phyloP scores from a whole-genome alignment of 148 eudicot species.

The Vaccinium macrocarpon region DNA sequence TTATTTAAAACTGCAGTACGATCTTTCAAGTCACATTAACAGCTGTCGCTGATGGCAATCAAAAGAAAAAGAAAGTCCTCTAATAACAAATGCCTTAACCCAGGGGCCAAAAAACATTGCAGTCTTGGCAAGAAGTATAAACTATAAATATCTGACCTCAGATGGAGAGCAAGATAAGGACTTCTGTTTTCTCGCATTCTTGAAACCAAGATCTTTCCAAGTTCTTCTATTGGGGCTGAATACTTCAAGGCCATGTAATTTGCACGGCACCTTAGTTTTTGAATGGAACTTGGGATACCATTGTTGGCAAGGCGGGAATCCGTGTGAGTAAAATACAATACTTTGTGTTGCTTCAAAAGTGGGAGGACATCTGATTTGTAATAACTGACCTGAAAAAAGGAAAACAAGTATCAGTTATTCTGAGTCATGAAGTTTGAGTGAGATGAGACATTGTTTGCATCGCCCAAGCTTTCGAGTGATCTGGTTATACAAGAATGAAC shows the following conservation, averaged over 20 bases:
- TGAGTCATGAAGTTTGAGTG: not conserved
- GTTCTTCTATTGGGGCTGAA: conserved; percentile 79
- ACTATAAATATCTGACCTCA: conserved; percentile 46
- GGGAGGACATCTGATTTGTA: conserved; percentile 80
- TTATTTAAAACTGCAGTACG: not conserved
- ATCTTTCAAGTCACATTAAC: not conserved
- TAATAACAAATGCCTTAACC: not conserved
- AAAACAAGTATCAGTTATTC: conserved; percentile 7
- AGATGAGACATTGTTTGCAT: not conserved
- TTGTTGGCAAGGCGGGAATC: conserved; percentile 95
- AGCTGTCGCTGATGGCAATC: not conserved
- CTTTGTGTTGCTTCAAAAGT: conserved; percentile 88
- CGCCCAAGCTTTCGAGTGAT: not conserved
- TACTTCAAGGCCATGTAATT: conserved; percentile 87
- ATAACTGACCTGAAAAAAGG: conserved; percentile 67
- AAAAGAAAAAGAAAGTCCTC: not conserved
- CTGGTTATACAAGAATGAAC: not conserved
- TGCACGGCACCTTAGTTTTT: conserved; percentile 90
- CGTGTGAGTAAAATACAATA: conserved; percentile 84
- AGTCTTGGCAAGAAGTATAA: not conserved
- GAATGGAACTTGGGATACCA: conserved; percentile 62
- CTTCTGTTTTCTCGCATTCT: conserved; percentile 74
- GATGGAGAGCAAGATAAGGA: conserved; percentile 92
- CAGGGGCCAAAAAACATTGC: not conserved
- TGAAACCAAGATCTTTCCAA: conserved; percentile 69